Base-by-base conservation (phyloP, 192 early-diverging fungal genomes). In the Polychytrium aggregatum region DNA sequence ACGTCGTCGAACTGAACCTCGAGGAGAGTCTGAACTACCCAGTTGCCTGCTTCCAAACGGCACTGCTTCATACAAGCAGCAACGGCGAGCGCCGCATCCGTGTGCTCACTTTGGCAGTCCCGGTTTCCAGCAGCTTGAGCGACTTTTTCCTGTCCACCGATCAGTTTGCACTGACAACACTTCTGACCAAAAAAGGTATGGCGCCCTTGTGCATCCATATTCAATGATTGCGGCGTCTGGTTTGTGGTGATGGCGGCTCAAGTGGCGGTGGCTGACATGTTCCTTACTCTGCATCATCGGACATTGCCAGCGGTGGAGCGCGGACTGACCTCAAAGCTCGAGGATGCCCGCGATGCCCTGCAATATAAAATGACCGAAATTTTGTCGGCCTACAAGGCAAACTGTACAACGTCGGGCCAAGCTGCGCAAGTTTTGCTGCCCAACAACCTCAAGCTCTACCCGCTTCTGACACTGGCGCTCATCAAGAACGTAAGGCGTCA, bases 331-430 rank as follows among this genome's bases (percentile, higher is more conserved):
- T 82, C 87, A 6, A 87, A 88, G 44, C 60, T 98, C 38, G 94
- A 96, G 52, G 90, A 93, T 65, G 92, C 92, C 8, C 74, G 94
- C 28, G 91, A 96, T 47, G 90, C 90, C 0, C 71, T 98, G 50
- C 74, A 82, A 36, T 82, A 85, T 67, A 93, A 91, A 64, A 55
- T 81, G 0, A 65, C 79, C 24, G 94, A 98, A 53, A 82, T 98
- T n/a, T 59, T 98, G 26, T 81, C 76, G 18, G 84, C 86, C 5
- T 96, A 92, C 72, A 92, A 92, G 69, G 68, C 78, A 9, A 70
- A 79, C 40, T 84, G 89, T 38, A 83, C 83, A 2, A 76, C 75
- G 3, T 72, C 78, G 0, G 84, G 87, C 3, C 81, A 89, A 5
- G 73, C 85, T 0, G 79, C 76, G 39, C 88, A 93, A 55, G 60